phyloP scores from a whole-genome alignment of 2,329 filamentous ascomycete genomes.

The Aspergillus oerlinghausenensis region DNA sequence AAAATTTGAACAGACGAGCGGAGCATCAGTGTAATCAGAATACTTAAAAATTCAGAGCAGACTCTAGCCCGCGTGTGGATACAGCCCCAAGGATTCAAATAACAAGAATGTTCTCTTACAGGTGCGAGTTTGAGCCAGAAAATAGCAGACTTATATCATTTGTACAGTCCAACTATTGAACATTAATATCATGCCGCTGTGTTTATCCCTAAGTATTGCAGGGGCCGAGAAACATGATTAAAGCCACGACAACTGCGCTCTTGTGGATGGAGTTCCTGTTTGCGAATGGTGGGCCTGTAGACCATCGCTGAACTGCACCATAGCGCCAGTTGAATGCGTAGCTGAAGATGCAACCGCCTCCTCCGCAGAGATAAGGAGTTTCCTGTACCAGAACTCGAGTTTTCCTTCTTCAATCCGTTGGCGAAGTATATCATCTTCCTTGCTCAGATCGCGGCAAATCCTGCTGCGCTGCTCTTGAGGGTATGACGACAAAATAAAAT shows the following conservation, averaged over 20 bases:
- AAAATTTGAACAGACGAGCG: not conserved
- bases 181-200: not conserved
- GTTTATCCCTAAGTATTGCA: not conserved
- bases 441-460: slow-evolving; percentile 66
- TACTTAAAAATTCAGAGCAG: not conserved
- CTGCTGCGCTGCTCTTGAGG: slow-evolving; percentile 62
- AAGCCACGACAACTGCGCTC: not conserved
- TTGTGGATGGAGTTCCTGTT: not conserved
- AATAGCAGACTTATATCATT: not conserved
- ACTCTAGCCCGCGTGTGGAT: not conserved
- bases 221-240: not conserved
- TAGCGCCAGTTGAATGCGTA: not conserved
- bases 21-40: not conserved
- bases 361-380: slow-evolving; percentile 21
- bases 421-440: slow-evolving; percentile 64
- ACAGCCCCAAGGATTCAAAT: not conserved
- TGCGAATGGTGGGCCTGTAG: slow-evolving; percentile 7
- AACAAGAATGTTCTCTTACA: not conserved
- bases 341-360: slow-evolving; percentile 7
- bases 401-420: slow-evolving; percentile 63
- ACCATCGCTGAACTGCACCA: not conserved
- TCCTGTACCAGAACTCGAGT: slow-evolving; percentile 64
- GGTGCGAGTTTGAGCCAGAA: not conserved
- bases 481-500: slow-evolving; percentile 49
- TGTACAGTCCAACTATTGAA: not conserved